Percentiles rank a stretch among this genome's conserved stretches.
Conservation (phyloP, 1,284 basidiomycete genomes). For the Rhizoctonia solani region DNA sequence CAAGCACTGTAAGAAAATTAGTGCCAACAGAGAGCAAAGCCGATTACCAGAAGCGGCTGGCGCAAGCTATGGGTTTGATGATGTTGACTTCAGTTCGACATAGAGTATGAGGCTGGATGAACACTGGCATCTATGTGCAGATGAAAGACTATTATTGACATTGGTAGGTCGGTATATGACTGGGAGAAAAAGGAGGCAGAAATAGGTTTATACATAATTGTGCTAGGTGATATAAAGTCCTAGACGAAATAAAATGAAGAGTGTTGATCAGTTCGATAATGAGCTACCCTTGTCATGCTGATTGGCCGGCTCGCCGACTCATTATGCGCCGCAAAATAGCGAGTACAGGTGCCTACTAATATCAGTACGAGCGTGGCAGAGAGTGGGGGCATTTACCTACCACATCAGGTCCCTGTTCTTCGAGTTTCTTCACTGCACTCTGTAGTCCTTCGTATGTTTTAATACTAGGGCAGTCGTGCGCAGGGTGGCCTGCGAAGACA, state of each 20-base stretch:
- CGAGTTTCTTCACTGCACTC: slow-evolving; percentile 1
- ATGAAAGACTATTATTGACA: no score
- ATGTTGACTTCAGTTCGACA: no score
- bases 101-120: no score
- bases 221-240: not conserved
- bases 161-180: no score
- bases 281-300: not conserved
- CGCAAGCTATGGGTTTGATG: no score
- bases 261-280: no score
- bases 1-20: no score
- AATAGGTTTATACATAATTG: slow-evolving; percentile 4
- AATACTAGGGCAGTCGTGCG: slow-evolving; percentile 6
- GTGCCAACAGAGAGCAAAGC: no score
- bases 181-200: no score
- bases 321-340: slow-evolving; percentile 1
- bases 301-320: not conserved
- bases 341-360: not conserved
- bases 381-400: not conserved
- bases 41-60: no score
- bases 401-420: not conserved
- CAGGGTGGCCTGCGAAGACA: not conserved
- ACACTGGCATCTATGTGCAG: no score
- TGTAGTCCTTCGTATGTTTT: slow-evolving; percentile 4
- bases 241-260: no score
- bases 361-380: not conserved